A percentile compares a stretch with the other conserved stretches of the same genome.
These are phyloP conservation scores for Phlebiopsis gigantea DNA, from an alignment of 768 basidiomycete genomes.

Conservation along the genomic window DNA sequence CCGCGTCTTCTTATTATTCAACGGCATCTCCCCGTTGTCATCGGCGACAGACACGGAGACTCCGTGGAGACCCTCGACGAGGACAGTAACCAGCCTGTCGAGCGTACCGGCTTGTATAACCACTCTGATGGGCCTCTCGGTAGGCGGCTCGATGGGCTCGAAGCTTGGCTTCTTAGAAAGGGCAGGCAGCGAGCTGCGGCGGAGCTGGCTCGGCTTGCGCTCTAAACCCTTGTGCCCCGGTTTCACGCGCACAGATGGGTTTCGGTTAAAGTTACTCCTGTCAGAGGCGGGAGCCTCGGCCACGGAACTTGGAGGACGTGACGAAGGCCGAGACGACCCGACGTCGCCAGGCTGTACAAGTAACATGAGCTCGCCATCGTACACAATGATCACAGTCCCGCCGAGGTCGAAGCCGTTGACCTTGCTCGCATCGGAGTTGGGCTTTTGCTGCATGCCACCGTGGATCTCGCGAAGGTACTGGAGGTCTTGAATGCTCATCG, in stretches of 20 bases:
- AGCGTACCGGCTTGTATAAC: constrained; percentile 76
- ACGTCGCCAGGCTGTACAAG: constrained; percentile 54
- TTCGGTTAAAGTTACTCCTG: constrained; percentile 54
- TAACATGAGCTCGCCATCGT: constrained; percentile 69
- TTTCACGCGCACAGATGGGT: constrained; percentile 76
- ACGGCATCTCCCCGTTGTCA: constrained; percentile 81
- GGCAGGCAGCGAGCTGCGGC: constrained; percentile 75
- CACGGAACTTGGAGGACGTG: not conserved
- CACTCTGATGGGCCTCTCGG: constrained; percentile 69
- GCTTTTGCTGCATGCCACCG: constrained; percentile 15
- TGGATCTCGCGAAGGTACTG: constrained; percentile 54
- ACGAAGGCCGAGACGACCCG: constrained; percentile 19
- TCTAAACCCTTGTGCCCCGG: constrained; percentile 61
- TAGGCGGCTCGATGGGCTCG: constrained; percentile 54
- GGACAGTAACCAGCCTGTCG: constrained; percentile 64
- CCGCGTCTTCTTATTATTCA: constrained; percentile 68
- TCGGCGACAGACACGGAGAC: constrained; percentile 80
- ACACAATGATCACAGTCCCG: constrained; percentile 68
- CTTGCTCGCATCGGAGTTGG: constrained; percentile 12
- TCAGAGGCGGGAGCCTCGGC: constrained; percentile 35
- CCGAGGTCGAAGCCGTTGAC: constrained; percentile 36
- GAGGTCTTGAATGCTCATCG: constrained; percentile 47
- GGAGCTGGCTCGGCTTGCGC: constrained; percentile 70
- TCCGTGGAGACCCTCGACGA: constrained; percentile 72
- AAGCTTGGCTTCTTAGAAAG: constrained; percentile 59